Conservation (phyloP, 768 basidiomycete species). For the Phlegmacium glaucopus region DNA sequence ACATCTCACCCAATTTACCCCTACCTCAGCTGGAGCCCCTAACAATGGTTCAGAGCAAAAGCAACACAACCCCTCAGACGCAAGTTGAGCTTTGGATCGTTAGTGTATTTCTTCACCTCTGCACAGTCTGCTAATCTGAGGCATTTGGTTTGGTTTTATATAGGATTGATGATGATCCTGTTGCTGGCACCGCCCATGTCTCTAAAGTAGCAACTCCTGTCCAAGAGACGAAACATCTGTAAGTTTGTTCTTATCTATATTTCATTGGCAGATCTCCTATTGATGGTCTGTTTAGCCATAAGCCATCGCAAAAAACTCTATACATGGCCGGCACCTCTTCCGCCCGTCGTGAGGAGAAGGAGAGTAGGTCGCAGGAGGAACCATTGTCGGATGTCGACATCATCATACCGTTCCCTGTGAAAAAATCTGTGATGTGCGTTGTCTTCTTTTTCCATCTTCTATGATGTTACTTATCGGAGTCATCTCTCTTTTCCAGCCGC, state of each 20-base stretch:
- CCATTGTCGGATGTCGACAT: neutral
- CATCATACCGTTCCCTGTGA: neutral
- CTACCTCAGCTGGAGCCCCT: neutral
- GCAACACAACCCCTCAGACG: neutral
- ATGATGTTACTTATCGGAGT: neutral
- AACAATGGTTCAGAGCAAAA: neutral
- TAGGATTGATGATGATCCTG: neutral
- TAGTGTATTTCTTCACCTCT: no score
- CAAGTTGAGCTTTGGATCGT: neutral
- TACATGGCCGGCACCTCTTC: neutral
- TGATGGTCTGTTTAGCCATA: neutral
- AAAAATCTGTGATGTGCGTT: neutral
- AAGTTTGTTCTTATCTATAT: neutral
- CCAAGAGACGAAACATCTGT: no score
- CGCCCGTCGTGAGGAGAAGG: neutral
- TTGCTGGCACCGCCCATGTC: no score
- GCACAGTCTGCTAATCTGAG: no score
- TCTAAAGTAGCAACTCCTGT: neutral
- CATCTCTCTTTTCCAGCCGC: neutral
- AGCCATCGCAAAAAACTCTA: neutral
- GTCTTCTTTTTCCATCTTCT: neutral
- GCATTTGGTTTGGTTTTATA: no score
- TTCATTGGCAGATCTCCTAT: neutral
- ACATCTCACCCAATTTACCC: no score
- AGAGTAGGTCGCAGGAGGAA: neutral